Percentiles rank a stretch among this genome's conserved stretches.
phyloP scores from a whole-genome alignment of 768 basidiomycete species.

The Boletus huronensis region DNA sequence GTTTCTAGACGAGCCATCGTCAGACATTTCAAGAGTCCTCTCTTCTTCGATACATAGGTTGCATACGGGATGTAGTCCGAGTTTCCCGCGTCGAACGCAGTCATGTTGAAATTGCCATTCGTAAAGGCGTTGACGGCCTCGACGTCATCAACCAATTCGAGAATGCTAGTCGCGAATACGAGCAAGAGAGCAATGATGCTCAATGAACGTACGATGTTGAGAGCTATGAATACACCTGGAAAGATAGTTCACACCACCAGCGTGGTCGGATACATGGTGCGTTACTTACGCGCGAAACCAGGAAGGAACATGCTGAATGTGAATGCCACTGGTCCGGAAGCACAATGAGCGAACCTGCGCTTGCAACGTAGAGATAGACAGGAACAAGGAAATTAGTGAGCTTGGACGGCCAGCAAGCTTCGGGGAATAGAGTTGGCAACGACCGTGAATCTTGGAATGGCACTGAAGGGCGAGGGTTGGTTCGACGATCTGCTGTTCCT shows the following conservation, averaged over 20 bases:
- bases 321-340: not conserved
- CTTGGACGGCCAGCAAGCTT: conserved; percentile 29
- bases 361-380: conserved; percentile 10
- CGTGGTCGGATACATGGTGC: not conserved
- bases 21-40: not conserved
- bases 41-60: not conserved
- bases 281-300: conserved; percentile 27
- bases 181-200: conserved; percentile 78
- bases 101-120: conserved; percentile 35
- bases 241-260: not conserved
- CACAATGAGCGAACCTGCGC: conserved; percentile 21
- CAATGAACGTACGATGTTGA: conserved; percentile 72
- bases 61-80: conserved; percentile 83
- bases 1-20: conserved; percentile 36
- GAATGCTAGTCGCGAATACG: conserved; percentile 73
- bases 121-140: conserved; percentile 67
- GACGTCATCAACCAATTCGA: conserved; percentile 72
- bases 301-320: conserved; percentile 21
- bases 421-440: not conserved
- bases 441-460: not conserved
- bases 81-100: conserved; percentile 43
- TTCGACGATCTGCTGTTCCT: not conserved
- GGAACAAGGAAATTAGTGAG: not conserved
- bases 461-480: not conserved
- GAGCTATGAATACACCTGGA: conserved; percentile 59